These are phyloP conservation scores for Pseudevernia furfuracea DNA, from an alignment of 495 filamentous ascomycete species.

Conservation along the genomic window DNA sequence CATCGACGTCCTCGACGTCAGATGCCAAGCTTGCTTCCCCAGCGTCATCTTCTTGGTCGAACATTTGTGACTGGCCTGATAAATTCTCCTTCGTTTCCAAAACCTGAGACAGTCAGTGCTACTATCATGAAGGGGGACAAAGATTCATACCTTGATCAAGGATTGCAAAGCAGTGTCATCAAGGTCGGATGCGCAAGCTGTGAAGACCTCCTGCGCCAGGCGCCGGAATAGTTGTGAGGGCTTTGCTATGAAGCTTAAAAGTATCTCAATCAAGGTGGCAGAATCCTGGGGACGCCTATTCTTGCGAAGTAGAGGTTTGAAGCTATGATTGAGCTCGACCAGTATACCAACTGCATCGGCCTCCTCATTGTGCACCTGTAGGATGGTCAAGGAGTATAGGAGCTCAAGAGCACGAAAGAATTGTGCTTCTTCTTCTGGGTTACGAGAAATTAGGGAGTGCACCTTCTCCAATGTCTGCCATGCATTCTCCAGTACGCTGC, in stretches of 20 bases:
- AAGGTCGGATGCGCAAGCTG: constrained; percentile 63
- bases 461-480: constrained; percentile 60
- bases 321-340: constrained; percentile 62
- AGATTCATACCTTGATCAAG: constrained; percentile 39
- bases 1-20: constrained; percentile 35
- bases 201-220: constrained; percentile 79
- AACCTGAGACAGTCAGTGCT: constrained; percentile 38
- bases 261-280: constrained; percentile 74
- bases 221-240: constrained; percentile 78
- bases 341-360: constrained; percentile 71
- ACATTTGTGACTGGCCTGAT: constrained; percentile 76
- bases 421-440: not conserved
- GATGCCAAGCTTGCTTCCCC: constrained; percentile 33
- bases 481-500: constrained; percentile 51
- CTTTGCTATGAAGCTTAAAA: constrained; percentile 80
- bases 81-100: constrained; percentile 72
- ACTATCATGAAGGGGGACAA: constrained; percentile 19
- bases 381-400: constrained; percentile 73
- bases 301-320: constrained; percentile 43
- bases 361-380: constrained; percentile 86
- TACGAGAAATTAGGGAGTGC: constrained; percentile 24
- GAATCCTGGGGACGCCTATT: constrained; percentile 54
- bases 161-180: constrained; percentile 65
- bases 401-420: constrained; percentile 55
- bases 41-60: constrained; percentile 53